phyloP scores from a whole-genome alignment of 495 filamentous ascomycete species.

The Lichina pygmaea region DNA sequence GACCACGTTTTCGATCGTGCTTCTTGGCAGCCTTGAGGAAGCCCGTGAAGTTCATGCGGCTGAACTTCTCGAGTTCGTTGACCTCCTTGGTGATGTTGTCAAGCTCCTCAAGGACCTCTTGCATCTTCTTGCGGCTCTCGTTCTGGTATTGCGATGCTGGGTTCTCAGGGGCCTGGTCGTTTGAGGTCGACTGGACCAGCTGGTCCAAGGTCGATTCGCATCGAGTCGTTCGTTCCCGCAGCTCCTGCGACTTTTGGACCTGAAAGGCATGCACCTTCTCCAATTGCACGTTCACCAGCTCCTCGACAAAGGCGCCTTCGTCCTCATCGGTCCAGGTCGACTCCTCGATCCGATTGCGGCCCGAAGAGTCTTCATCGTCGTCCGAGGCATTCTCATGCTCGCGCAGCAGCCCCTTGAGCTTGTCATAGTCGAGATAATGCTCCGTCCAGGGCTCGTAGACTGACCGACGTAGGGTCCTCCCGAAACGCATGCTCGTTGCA shows the following conservation, averaged over 20 bases:
- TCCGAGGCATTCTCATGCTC: constrained; percentile 29
- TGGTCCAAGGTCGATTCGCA: constrained; percentile 34
- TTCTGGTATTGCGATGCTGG: constrained; percentile 11
- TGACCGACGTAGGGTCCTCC: constrained; percentile 52
- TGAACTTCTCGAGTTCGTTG: constrained; percentile 82
- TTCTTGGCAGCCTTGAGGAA: constrained; percentile 98
- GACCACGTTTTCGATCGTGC: constrained; percentile 71
- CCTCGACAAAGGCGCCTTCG: constrained; percentile 78
- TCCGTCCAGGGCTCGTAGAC: constrained; percentile 75
- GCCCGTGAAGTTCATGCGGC: constrained; percentile 86
- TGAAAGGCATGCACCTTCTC: constrained; percentile 91
- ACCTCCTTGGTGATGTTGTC: constrained; percentile 74
- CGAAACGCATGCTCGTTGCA: constrained; percentile 49
- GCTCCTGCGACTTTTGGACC: constrained; percentile 36
- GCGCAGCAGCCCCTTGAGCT: constrained; percentile 66
- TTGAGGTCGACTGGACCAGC: constrained; percentile 24
- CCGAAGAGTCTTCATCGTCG: constrained; percentile 2
- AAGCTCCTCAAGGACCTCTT: constrained; percentile 48
- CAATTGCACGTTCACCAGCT: constrained; percentile 76
- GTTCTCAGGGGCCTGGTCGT: constrained; percentile 14
- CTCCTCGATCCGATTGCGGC: constrained; percentile 9
- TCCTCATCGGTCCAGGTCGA: constrained; percentile 78
- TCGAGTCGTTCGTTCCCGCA: constrained; percentile 37
- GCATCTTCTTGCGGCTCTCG: constrained; percentile 19
- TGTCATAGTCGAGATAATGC: constrained; percentile 83